Base-by-base conservation (phyloP, 1,139 yeast species). In the Blastobotrys buckinghamii region DNA sequence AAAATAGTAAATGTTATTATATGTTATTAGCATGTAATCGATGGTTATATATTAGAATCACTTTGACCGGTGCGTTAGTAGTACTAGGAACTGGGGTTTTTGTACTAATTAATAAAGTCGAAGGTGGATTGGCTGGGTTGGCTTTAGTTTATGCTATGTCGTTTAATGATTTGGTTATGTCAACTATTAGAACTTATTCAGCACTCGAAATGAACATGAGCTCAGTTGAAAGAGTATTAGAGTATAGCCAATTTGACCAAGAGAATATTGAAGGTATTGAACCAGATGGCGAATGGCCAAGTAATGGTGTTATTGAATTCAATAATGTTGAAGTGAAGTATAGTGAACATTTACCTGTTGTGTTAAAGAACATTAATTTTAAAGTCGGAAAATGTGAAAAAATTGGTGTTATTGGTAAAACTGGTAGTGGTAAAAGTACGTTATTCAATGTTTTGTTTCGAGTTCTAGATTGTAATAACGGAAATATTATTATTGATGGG, bases 11-110 rank as follows among this genome's bases (percentile, higher is more conserved):
- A 0, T 89, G 78, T 61, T 94, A 87, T 70, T 97, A 97, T 32
- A 77, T 95, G 86, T 85, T 64, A 89, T 96, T 12, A 90, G 90
- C 65, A 80, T 97, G 72, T 90, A 97, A 97, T 76, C 90, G 53
- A 96, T 97, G 13, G 95, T 86, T 16, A 78, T 97, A 64, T 75
- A 90, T 52, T 97, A 92, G 67, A 82, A 75, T 92, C 52, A 97
- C 92, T 67, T 82, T 85, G 57, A 74, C 90, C 58, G 97, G 97
- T 27, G 85, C 97, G 0, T 61, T 89, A 39, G 84, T 92, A 54
- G 88, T 90, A 58, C 75, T 89, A 54, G 84, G 87, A 39, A 82
- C 97, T 6, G 89, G 97, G 1, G 87, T 90, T 7, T 74, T 90
- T 58, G 84, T 90, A 45, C 61, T 79, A 47, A 77, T 92, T 7